Conservation (phyloP, 164 flowering plant species). For the Annona squamosa region DNA sequence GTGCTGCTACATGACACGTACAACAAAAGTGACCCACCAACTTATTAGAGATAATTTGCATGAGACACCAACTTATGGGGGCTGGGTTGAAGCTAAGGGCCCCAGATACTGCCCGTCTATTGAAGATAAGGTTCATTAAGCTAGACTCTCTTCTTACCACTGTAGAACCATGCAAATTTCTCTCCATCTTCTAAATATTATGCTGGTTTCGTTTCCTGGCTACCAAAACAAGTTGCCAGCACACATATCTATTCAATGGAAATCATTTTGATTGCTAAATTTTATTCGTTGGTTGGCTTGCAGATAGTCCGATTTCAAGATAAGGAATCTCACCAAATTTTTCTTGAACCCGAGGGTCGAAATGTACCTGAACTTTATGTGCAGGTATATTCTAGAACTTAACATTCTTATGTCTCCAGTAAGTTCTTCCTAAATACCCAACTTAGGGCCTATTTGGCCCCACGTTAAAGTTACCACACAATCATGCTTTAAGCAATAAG, state of each 20-base stretch:
- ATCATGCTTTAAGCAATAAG: too few species aligned
- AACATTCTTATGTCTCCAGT: not conserved
- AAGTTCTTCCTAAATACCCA: too few species aligned
- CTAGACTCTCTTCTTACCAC: not conserved
- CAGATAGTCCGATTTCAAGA: slow-evolving; percentile 95
- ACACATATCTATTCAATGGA: not conserved
- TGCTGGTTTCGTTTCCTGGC: not conserved
- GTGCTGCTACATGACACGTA: slow-evolving; percentile 94
- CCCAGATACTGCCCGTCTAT: slow-evolving; percentile 99
- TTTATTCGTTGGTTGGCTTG: slow-evolving; percentile 4
- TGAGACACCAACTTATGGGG: slow-evolving; percentile 99
- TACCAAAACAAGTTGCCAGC: not conserved
- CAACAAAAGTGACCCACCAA: slow-evolving; percentile 73
- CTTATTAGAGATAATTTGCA: slow-evolving; percentile 86
- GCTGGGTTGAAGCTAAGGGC: slow-evolving; percentile 98
- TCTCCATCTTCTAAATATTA: not conserved
- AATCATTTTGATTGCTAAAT: not conserved
- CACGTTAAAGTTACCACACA: too few species aligned
- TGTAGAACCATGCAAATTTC: not conserved
- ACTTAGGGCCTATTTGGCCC: too few species aligned
- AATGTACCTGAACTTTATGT: slow-evolving; percentile 93
- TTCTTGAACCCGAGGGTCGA: slow-evolving; percentile 96
- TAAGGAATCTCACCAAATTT: slow-evolving; percentile 94
- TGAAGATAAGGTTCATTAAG: slow-evolving; percentile 77
- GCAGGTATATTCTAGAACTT: slow-evolving; percentile 43